Conservation (phyloP, 2,329 filamentous ascomycete species). For the Calycina marina region DNA sequence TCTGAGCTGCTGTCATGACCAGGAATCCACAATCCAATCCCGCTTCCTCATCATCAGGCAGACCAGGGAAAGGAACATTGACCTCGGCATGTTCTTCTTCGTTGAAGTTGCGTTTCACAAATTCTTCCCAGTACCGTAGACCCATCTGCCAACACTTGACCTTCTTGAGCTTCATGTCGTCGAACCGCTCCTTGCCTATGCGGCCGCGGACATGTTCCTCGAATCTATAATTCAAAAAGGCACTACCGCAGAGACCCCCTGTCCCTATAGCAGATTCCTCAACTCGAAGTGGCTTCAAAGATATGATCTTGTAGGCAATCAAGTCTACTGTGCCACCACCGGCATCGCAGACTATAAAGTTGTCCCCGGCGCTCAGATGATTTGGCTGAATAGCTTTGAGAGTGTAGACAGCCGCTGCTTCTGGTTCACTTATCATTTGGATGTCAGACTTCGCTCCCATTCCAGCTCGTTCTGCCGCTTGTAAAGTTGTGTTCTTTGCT, state of each 20-base stretch:
- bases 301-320: constrained; percentile 70
- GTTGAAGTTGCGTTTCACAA: constrained; percentile 73
- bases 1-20: constrained; percentile 52
- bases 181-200: constrained; percentile 52
- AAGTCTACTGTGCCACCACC: constrained; percentile 52
- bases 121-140: constrained; percentile 68
- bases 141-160: constrained; percentile 70
- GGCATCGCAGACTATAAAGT: constrained; percentile 42
- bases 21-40: constrained; percentile 65
- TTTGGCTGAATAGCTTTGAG: constrained; percentile 68
- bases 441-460: constrained; percentile 59
- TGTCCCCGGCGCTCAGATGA: constrained; percentile 51
- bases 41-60: constrained; percentile 61
- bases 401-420: constrained; percentile 68
- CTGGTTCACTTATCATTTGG: constrained; percentile 68
- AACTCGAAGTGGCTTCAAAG: constrained; percentile 54
- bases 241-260: constrained; percentile 63
- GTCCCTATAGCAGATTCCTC: constrained; percentile 71
- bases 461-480: constrained; percentile 63
- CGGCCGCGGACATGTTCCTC: constrained; percentile 59
- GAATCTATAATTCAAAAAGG: constrained; percentile 68
- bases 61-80: constrained; percentile 64
- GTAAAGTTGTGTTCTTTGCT: constrained; percentile 69
- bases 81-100: constrained; percentile 65
- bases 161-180: constrained; percentile 65